Evolutionary conservation across 441 rosid genomes (phyloP).

Genomic region (Lepidium campestre): DNA sequence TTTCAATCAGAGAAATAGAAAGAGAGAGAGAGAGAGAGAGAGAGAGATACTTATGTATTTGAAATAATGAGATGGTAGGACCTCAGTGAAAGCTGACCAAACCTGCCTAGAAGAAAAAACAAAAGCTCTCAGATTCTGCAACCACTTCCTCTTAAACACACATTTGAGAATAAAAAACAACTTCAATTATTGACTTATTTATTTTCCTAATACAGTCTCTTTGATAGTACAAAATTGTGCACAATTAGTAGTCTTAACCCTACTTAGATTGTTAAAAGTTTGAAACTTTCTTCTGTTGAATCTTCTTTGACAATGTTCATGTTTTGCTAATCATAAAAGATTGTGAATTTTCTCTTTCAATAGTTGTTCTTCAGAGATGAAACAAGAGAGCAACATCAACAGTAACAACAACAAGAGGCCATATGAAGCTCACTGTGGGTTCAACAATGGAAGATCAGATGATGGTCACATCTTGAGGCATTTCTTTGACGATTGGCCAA

Average conservation of each 20-base stretch:
- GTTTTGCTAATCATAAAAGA: neutral
- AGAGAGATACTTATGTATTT: neutral
- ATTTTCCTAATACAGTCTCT: neutral
- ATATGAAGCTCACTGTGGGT: constrained; percentile 38
- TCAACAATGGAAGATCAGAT: constrained; percentile 33
- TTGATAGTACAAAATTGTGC: neutral
- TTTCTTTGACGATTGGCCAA: constrained; percentile 93
- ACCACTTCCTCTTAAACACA: constrained; percentile 33
- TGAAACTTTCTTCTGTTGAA: neutral
- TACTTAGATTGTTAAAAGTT: neutral
- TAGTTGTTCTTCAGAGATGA: constrained; percentile 24
- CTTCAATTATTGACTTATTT: neutral
- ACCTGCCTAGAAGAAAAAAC: constrained; percentile 21
- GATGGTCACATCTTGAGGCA: constrained; percentile 70
- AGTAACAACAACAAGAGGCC: constrained; percentile 33
- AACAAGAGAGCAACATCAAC: constrained; percentile 17
- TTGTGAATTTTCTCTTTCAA: neutral
- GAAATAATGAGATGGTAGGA: constrained; percentile 36
- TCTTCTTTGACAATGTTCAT: neutral
- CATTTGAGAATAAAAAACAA: neutral
- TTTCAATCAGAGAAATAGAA: constrained; percentile 18
- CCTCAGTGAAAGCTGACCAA: constrained; percentile 32
- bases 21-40: constrained; percentile 2
- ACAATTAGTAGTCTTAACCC: neutral
- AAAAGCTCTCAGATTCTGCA: constrained; percentile 38